Evolutionary conservation across 495 filamentous ascomycete genomes (phyloP), one percentile per base, ranked within the genome.

Genomic region (Endocarpon pusillum): DNA sequence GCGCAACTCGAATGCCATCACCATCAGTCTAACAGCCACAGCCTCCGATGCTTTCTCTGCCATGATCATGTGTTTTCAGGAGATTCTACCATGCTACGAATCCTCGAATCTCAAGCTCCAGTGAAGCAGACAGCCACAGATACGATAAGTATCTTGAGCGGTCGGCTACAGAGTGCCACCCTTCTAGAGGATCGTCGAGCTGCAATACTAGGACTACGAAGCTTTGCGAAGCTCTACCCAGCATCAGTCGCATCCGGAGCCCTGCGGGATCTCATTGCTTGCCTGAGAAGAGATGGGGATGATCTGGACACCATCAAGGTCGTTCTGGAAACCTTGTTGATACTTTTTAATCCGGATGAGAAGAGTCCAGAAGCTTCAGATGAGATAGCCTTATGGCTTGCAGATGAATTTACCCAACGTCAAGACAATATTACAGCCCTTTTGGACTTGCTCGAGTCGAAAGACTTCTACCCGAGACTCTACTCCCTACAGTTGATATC

Each of bases 231-330:
- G 52, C 71, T 85, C 34, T 96, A 86, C 48, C 91, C 92, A 21
- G 89, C 92, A 16, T 86, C 82, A 8, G 89, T 97, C n/a, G 85
- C 89, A 8, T 93, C 85, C 0, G 86, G 83, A 26, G 78, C 82
- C 16, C 61, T 97, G 19, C 71, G 85, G 37, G 80, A 75, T 36
- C 65, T 97, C 40, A 96, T 97, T 44, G 72, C 66, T 26, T 81
- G 81, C 43, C 59, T 97, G 32, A 71, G 68, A 35, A 81, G 81
- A 54, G 89, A 96, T 65, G 71, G 72, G 17, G 85, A 94, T 51
- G 89, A 97, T 74, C 81, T 92, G 42, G 89, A 97, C 54, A 96
- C 89, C 15, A 75, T 83, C 47, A 93, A 94, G 57, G 73, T 91
- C 38, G 79, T 89, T 37, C 61, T 97, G 41, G 89, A 97, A 66